Evolutionary conservation across 2,329 filamentous ascomycete species (phyloP), one percentile per base, ranked within the genome.

Genomic region (Meredithiella fracta): DNA sequence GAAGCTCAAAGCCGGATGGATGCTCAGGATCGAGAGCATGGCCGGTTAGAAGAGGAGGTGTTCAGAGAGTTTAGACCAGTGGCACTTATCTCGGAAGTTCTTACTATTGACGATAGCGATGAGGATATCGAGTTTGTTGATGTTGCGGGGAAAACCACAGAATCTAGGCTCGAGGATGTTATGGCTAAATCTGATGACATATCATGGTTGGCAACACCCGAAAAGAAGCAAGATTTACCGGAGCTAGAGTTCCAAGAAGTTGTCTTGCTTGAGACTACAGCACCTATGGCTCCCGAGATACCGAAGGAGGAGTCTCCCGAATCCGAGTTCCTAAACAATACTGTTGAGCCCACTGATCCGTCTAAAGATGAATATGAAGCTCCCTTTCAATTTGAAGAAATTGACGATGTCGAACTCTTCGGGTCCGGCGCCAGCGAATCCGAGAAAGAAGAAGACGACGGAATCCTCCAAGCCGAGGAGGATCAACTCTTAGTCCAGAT

Each of bases 391-490:
- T 50, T 51, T 55, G 51, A n/a, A n/a, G n/a, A 57, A 25, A 59
- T 61, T 3, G 66, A 69, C 31, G 68, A 71, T 15, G 70, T 73
- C 40, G 67, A 72, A 6, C 62, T 70, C 0, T 70, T 70, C 29
- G 73, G 72, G 14, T 73, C 76, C 15, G 25, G 40, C 9, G 54
- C 50, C 3, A 50, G 54, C 20, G 50, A 55, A 17, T 50, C 25
- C 26, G 50, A 47, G 15, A 44, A 55, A 1, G 80, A 86, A 40
- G 85, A 90, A 17, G 82, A 86, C 60, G 79, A 82, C 52, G 79
- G 83, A 20, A 82, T 84, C 62, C 92, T 86, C 34, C 91, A 97
- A 61, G 85, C 88, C 0, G 92, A 95, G 67, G 91, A 97, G 60
- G 90, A 90, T 65, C 89, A 95, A 62, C 75, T 98, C 5, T 77